Evolutionary conservation across 345 rosid species (phyloP).

Genomic region (Arabidopsis arenosa): DNA sequence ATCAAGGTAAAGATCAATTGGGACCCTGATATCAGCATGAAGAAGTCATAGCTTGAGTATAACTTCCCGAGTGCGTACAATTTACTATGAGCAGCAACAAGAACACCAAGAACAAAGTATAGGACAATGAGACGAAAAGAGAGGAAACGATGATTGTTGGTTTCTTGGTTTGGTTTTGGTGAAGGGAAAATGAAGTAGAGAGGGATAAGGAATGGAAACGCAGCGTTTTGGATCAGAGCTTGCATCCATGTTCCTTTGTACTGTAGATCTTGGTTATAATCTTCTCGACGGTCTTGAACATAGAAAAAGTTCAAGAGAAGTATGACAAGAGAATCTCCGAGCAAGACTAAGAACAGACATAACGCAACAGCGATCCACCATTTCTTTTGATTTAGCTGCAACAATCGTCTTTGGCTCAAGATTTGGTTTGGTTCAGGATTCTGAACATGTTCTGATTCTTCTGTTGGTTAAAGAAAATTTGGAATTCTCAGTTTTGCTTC

Average conservation of each 20-base stretch:
- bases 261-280: neutral
- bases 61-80: slow-evolving; percentile 14
- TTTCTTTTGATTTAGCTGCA: slow-evolving; percentile 7
- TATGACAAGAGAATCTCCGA: slow-evolving; percentile 12
- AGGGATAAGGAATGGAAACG: slow-evolving; percentile 18
- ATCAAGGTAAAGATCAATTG: neutral
- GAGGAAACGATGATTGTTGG: neutral
- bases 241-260: slow-evolving; percentile 18
- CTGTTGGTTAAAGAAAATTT: neutral
- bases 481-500: neutral
- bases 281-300: neutral
- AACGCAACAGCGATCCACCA: slow-evolving; percentile 13
- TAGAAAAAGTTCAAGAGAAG: slow-evolving; percentile 21
- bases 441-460: slow-evolving; percentile 28
- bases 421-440: slow-evolving; percentile 38
- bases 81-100: slow-evolving; percentile 27
- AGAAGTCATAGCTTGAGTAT: slow-evolving; percentile 3
- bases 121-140: neutral
- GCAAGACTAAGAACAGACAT: neutral
- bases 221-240: slow-evolving; percentile 20
- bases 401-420: slow-evolving; percentile 27
- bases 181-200: slow-evolving; percentile 2
- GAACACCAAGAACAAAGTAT: slow-evolving; percentile 6
- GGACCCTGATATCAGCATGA: neutral
- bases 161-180: slow-evolving; percentile 2